Evolutionary conservation across 1,284 basidiomycete species (phyloP).

Genomic region (Irpex sp.): DNA sequence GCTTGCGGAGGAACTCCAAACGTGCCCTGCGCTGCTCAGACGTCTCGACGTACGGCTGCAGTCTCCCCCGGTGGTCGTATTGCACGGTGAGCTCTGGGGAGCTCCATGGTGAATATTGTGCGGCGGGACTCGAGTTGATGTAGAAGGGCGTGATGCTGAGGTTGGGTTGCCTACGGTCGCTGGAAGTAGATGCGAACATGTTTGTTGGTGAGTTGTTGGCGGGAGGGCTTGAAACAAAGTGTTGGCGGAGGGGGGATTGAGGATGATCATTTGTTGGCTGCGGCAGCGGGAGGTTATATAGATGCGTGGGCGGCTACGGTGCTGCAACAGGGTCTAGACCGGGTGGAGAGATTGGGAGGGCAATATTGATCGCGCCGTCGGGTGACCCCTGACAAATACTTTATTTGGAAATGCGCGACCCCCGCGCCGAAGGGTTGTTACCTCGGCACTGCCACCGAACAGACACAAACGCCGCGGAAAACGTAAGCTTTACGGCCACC

Average conservation of each 20-base stretch:
- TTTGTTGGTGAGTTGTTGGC: not conserved
- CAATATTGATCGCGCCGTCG: too few species aligned
- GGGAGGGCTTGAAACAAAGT: not conserved
- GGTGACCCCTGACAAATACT: too few species aligned
- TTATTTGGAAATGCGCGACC: too few species aligned
- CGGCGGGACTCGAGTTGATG: not conserved
- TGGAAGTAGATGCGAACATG: not conserved
- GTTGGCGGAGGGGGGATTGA: not conserved
- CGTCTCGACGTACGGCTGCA: conserved; percentile 23
- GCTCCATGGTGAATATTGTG: not conserved
- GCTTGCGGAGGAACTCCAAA: conserved; percentile 29
- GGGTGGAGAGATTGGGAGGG: not conserved
- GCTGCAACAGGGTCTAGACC: conserved; percentile 4
- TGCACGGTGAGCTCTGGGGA: conserved; percentile 1
- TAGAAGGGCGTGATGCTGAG: not conserved
- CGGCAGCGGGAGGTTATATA: conserved; percentile 2
- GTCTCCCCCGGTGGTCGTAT: conserved; percentile 16
- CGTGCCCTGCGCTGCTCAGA: conserved; percentile 26
- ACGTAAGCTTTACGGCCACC: too few species aligned
- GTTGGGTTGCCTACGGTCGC: not conserved
- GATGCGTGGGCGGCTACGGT: not conserved
- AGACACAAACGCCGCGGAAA: too few species aligned
- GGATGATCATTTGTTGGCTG: not conserved
- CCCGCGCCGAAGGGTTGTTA: too few species aligned
- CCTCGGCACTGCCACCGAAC: too few species aligned